Conservation (phyloP, 805 yeast species). For the Lachancea meyersii region DNA sequence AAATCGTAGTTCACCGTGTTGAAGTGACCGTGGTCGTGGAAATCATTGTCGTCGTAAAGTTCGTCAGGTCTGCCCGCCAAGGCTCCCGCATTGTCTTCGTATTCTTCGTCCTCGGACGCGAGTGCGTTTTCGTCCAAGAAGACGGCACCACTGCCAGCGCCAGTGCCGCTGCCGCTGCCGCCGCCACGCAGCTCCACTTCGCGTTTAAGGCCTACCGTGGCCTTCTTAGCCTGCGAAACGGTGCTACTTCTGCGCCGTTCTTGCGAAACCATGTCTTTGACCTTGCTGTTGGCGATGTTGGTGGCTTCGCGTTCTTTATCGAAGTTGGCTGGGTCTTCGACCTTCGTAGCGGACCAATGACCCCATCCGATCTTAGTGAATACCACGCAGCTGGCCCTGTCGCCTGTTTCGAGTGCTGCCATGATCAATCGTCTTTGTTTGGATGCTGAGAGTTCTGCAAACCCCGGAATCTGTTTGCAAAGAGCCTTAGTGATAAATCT, state of each 20-base stretch:
- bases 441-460: constrained; percentile 72
- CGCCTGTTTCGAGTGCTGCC: constrained; percentile 77
- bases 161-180: too few species aligned
- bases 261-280: constrained; percentile 38
- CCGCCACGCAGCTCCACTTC: constrained; percentile 24
- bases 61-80: neutral
- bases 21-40: constrained; percentile 23
- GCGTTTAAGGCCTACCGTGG: constrained; percentile 8
- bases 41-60: constrained; percentile 26
- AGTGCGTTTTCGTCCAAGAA: constrained; percentile 39
- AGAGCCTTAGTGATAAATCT: constrained; percentile 81
- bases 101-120: constrained; percentile 28
- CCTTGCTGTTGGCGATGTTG: constrained; percentile 36
- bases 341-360: constrained; percentile 69
- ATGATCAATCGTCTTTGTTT: constrained; percentile 87
- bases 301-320: constrained; percentile 38
- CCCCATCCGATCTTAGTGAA: constrained; percentile 98
- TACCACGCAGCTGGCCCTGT: constrained; percentile 45
- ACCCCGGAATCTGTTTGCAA: constrained; percentile 67
- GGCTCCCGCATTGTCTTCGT: constrained; percentile 30
- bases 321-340: constrained; percentile 31
- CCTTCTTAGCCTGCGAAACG: constrained; percentile 13
- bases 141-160: too few species aligned
- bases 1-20: constrained; percentile 30
- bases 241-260: constrained; percentile 32